Conservation (phyloP, 352 stramenopile genomes). For the Blastocystis sp. region DNA sequence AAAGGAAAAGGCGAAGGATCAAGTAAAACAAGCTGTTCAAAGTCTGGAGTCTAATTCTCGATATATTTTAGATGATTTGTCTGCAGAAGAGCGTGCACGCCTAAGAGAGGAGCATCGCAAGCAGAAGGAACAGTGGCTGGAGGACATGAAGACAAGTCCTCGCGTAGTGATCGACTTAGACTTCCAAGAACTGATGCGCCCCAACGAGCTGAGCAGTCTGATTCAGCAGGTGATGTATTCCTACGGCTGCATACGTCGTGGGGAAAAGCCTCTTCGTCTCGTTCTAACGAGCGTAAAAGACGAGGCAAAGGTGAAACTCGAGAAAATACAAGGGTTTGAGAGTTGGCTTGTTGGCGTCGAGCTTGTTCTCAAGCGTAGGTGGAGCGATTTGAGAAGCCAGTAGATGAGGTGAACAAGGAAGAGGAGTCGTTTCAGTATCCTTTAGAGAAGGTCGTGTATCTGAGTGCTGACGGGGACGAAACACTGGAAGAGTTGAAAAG, state of each 20-base stretch:
- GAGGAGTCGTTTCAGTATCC: background rate
- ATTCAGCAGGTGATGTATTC: slow-evolving; percentile 85
- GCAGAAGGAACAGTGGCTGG: slow-evolving; percentile 65
- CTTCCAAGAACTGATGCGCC: slow-evolving; percentile 84
- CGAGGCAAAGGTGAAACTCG: slow-evolving; percentile 74
- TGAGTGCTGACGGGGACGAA: slow-evolving; percentile 86
- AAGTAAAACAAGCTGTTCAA: slow-evolving; percentile 66
- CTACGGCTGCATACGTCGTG: slow-evolving; percentile 69
- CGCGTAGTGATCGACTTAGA: slow-evolving; percentile 84
- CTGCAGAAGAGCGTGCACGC: background rate
- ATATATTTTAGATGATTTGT: slow-evolving; percentile 70
- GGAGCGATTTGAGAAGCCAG: slow-evolving; percentile 71
- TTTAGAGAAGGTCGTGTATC: slow-evolving; percentile 78
- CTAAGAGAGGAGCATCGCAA: slow-evolving; percentile 62
- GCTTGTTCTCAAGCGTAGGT: background rate
- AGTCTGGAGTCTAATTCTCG: slow-evolving; percentile 70
- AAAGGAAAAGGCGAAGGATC: slow-evolving; percentile 68
- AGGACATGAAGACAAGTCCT: slow-evolving; percentile 75
- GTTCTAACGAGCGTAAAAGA: slow-evolving; percentile 67
- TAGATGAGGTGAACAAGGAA: slow-evolving; percentile 69
- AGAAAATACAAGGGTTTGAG: slow-evolving; percentile 83
- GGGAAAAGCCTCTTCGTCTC: slow-evolving; percentile 65
- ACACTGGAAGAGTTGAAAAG: slow-evolving; percentile 78
- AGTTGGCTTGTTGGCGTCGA: background rate
- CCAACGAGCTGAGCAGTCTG: slow-evolving; percentile 84